These are phyloP conservation scores for Oropetium thomaeum DNA, from an alignment of 176 grass and related monocot genomes.

Conservation along the genomic window DNA sequence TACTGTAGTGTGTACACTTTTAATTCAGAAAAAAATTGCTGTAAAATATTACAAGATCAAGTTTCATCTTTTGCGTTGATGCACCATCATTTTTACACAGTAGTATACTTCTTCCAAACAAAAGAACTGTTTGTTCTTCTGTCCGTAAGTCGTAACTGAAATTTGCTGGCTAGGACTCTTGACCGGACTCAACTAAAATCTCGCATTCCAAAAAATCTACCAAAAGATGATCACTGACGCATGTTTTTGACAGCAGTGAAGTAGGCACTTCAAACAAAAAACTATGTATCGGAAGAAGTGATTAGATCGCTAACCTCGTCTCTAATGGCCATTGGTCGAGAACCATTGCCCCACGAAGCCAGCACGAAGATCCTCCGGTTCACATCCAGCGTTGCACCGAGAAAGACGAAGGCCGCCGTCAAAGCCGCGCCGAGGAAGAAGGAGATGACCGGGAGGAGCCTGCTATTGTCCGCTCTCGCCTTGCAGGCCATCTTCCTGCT, in stretches of 20 bases:
- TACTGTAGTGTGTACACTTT: not conserved
- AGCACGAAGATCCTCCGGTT: constrained; percentile 30
- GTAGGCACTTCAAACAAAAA: not conserved
- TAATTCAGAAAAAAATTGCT: not conserved
- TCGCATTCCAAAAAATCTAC: not conserved
- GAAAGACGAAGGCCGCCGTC: constrained; percentile 24
- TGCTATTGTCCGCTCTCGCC: constrained; percentile 28
- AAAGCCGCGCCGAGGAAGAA: constrained; percentile 41
- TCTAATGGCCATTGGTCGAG: not conserved
- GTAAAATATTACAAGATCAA: not conserved
- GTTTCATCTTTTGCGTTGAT: not conserved
- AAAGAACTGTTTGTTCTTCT: not conserved
- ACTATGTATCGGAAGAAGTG: not conserved
- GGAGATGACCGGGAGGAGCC: constrained; percentile 32
- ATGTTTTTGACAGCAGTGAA: not conserved
- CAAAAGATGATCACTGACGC: not conserved
- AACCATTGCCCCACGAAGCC: constrained; percentile 27
- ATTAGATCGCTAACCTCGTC: constrained; percentile 32
- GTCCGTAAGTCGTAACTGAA: not conserved
- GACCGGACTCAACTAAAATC: not conserved
- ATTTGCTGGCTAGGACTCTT: not conserved
- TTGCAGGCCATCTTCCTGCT: constrained; percentile 36
- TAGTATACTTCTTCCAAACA: not conserved
- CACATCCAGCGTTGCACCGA: constrained; percentile 27
- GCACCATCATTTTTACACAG: not conserved